Percentiles rank a stretch among this genome's conserved stretches.
Conservation (phyloP, 768 basidiomycete species). For the Leucosporidium creatinivorum region DNA sequence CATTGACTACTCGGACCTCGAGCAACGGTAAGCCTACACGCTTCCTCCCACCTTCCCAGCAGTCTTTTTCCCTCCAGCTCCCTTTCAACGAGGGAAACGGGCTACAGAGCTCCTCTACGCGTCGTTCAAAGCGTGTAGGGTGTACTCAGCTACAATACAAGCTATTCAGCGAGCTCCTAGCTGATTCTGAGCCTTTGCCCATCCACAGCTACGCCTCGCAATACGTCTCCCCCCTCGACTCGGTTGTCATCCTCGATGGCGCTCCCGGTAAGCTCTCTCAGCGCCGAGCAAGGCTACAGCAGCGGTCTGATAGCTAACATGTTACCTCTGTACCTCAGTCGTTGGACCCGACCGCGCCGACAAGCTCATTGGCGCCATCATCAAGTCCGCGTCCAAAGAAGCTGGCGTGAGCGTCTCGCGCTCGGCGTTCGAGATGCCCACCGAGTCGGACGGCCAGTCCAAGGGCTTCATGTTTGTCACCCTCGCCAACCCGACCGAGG, state of each 20-base stretch:
- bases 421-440: slow-evolving; percentile 77
- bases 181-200: background rate
- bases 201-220: slow-evolving; percentile 68
- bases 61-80: background rate
- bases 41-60: background rate
- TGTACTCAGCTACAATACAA: background rate
- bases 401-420: slow-evolving; percentile 63
- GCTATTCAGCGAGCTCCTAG: background rate
- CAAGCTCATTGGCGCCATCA: slow-evolving; percentile 68
- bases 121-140: background rate
- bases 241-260: slow-evolving; percentile 84
- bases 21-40: slow-evolving; percentile 55
- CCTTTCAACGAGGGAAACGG: background rate
- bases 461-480: slow-evolving; percentile 53
- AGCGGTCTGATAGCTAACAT: slow-evolving; percentile 63
- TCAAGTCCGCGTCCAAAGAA: slow-evolving; percentile 74
- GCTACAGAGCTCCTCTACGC: background rate
- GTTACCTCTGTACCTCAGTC: slow-evolving; percentile 53
- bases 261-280: slow-evolving; percentile 65
- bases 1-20: slow-evolving; percentile 83
- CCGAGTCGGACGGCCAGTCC: slow-evolving; percentile 73
- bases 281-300: slow-evolving; percentile 47
- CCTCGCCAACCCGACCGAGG: slow-evolving; percentile 16
- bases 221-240: slow-evolving; percentile 80
- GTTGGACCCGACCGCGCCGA: slow-evolving; percentile 80